Conservation (phyloP, 2,329 filamentous ascomycete genomes). For the Westerdykella sp. region DNA sequence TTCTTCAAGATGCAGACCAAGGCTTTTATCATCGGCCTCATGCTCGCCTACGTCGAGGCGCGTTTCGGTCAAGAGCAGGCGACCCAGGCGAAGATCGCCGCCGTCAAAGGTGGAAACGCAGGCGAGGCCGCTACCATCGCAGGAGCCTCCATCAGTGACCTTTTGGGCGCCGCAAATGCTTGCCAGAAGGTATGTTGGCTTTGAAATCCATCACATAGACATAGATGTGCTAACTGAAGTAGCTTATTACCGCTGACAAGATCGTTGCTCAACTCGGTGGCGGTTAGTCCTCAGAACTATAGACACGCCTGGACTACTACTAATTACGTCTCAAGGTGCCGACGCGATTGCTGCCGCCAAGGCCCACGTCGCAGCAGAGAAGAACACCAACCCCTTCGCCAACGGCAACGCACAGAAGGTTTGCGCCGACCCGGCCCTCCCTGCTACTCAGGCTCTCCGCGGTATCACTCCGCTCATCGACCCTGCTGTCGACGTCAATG, state of each 20-base stretch:
- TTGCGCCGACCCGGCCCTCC: conserved; percentile 58
- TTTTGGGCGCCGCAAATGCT: conserved; percentile 59
- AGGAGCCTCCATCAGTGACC: conserved; percentile 54
- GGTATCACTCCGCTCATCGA: conserved; percentile 64
- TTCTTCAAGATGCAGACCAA: conserved; percentile 29
- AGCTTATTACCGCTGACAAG: conserved; percentile 58
- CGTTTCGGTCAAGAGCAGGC: conserved; percentile 60
- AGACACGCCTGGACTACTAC: no score
- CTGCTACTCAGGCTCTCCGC: conserved; percentile 54
- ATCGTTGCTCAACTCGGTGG: conserved; percentile 57
- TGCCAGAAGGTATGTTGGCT: conserved; percentile 51
- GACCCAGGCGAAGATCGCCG: conserved; percentile 50
- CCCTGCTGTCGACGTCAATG: conserved; percentile 54
- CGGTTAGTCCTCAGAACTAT: no score
- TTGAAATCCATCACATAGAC: not conserved
- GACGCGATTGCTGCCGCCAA: conserved; percentile 57
- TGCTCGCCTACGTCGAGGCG: conserved; percentile 33
- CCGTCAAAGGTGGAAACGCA: conserved; percentile 50
- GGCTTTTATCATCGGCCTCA: conserved; percentile 22
- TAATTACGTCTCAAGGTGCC: no score
- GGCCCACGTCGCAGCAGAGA: conserved; percentile 60
- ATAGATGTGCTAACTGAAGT: conserved; percentile 11
- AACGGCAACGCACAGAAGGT: conserved; percentile 53
- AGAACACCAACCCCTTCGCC: conserved; percentile 66
- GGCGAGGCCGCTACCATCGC: conserved; percentile 60